These are phyloP conservation scores for Cercospora brassicicola DNA, from an alignment of 2,329 filamentous ascomycete genomes.

Conservation along the genomic window DNA sequence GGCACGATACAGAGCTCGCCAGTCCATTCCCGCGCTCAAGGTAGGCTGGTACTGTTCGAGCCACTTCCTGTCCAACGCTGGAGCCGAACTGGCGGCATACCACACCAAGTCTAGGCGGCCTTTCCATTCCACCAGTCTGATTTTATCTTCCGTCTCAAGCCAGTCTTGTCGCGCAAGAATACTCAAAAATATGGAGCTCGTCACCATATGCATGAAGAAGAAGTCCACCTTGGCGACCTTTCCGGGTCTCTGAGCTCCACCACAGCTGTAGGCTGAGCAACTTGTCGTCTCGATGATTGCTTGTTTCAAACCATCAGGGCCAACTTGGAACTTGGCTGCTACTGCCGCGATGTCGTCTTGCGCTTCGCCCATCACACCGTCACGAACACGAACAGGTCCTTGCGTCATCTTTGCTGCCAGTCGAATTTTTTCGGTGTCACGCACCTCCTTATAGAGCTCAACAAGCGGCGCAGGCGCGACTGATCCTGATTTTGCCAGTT, in stretches of 20 bases:
- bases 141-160: constrained; percentile 36
- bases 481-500: constrained; percentile 37
- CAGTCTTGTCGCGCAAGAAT: constrained; percentile 37
- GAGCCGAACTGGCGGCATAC: constrained; percentile 37
- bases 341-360: constrained; percentile 12
- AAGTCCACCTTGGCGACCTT: constrained; percentile 29
- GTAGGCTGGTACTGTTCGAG: not conserved
- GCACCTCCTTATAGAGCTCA: constrained; percentile 62
- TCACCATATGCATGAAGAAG: constrained; percentile 41
- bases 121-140: constrained; percentile 33
- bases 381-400: constrained; percentile 3
- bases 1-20: not conserved
- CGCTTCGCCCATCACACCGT: constrained; percentile 13
- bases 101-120: constrained; percentile 30
- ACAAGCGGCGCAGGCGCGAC: constrained; percentile 46
- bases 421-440: constrained; percentile 56
- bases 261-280: constrained; percentile 18
- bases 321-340: constrained; percentile 12
- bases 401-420: constrained; percentile 38
- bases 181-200: constrained; percentile 38
- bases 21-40: not conserved
- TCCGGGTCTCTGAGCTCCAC: constrained; percentile 12
- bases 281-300: constrained; percentile 14
- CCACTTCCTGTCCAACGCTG: constrained; percentile 65
- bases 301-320: constrained; percentile 7